These are phyloP conservation scores for Apiospora pterosperma DNA, from an alignment of 2,329 filamentous ascomycete species.

Conservation along the genomic window DNA sequence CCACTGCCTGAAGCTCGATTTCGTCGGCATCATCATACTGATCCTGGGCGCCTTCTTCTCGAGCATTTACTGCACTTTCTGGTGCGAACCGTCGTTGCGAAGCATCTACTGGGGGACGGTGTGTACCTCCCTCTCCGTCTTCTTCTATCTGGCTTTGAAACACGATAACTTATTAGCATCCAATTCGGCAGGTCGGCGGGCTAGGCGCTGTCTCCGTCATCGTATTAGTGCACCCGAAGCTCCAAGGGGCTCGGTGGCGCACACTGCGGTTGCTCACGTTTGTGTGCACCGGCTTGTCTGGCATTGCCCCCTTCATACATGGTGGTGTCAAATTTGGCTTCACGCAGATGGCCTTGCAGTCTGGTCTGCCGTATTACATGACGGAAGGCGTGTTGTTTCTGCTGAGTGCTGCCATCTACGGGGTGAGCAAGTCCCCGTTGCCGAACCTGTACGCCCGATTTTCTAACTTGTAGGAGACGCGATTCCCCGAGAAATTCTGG, in stretches of 20 bases:
- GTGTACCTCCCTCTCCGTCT: constrained; percentile 10
- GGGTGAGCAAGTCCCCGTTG: constrained; percentile 26
- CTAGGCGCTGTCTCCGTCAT: constrained; percentile 30
- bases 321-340: constrained; percentile 34
- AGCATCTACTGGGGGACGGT: constrained; percentile 34
- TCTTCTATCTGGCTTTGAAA: neutral
- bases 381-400: constrained; percentile 33
- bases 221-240: constrained; percentile 31
- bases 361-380: constrained; percentile 37
- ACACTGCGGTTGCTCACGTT: constrained; percentile 32
- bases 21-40: constrained; percentile 33
- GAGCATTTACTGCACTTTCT: constrained; percentile 38
- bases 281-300: constrained; percentile 34
- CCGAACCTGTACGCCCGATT: constrained; percentile 3
- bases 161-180: neutral
- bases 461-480: constrained; percentile 25
- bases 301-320: constrained; percentile 36
- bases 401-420: constrained; percentile 35
- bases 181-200: constrained; percentile 26
- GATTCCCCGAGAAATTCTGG: constrained; percentile 38
- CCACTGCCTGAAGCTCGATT: constrained; percentile 36
- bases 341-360: constrained; percentile 33
- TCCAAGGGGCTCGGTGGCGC: constrained; percentile 33
- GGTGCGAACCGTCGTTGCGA: constrained; percentile 30
- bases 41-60: constrained; percentile 36